Evolutionary conservation across 371 early-diverging fungal species (phyloP), one percentile per base, ranked within the genome.

Genomic region (Mortierella sp.): DNA sequence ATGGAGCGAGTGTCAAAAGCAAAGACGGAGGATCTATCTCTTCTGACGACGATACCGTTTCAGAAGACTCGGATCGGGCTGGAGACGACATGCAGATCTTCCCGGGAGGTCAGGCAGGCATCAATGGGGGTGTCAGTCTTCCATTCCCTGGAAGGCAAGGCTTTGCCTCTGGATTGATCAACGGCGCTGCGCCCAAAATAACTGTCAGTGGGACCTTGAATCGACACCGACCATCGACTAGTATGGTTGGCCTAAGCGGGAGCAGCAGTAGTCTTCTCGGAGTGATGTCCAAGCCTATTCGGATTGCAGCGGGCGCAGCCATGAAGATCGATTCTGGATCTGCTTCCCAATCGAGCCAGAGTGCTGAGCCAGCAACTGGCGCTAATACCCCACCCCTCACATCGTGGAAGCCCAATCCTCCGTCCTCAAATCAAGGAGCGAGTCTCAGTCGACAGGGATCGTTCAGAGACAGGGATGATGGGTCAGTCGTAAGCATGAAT

Each of bases 301-400:
- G 68, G 19, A 74, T 74, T 25, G 74, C 74, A 16, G 74, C 64
- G 19, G 64, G 74, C 4, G 68, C 74, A 19, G 53, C 67, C 17
- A 67, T 73, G 48, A 67, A 56, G 45, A 46, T 59, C 22, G 74
- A 73, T 37, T 47, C 40, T 31, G 13, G 10, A 40, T 9, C 37
- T 31, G 22, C 16, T 45, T 12, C n/a, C 21, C 19, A 31, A 37
- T 31, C 37, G 19, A n/a, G 24, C 24, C 12, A 34, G 9, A 34
- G 49, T 17, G 39, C 64, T 51, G 57, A 46, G 48, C 54, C 67
- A 7, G 48, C 45, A 1, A 31, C 56, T 2, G 66, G 66, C n/a
- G n/a, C n/a, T n/a, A 54, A 52, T 58, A 21, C 21, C 47, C 31
- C 54, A 21, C 29, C 53, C 13, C 25, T 45, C 3, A 44, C 51